These are phyloP conservation scores for Paxillus rubicundulus DNA, from an alignment of 768 basidiomycete species.

Conservation along the genomic window DNA sequence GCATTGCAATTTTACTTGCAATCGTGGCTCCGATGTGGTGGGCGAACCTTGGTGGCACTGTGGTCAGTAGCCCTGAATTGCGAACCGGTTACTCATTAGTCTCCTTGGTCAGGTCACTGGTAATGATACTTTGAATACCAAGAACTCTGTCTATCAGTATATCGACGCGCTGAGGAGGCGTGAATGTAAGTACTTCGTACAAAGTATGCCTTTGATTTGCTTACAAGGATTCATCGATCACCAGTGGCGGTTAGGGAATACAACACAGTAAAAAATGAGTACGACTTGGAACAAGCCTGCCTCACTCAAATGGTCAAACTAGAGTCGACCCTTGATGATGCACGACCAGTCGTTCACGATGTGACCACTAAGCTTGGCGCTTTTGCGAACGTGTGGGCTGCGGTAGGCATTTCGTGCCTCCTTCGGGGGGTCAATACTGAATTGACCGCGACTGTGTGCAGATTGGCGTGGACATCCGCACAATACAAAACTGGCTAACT, in stretches of 20 bases:
- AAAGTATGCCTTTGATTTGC: background rate
- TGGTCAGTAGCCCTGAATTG: background rate
- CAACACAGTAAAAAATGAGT: constrained; percentile 2
- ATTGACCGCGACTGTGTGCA: background rate
- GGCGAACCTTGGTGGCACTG: constrained; percentile 1
- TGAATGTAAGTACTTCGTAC: constrained; percentile 2
- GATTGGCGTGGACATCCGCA: constrained; percentile 18
- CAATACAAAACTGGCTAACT: constrained; percentile 9
- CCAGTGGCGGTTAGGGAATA: constrained; percentile 11
- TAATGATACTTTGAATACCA: constrained; percentile 3
- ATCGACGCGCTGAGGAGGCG: constrained; percentile 2
- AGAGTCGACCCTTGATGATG: constrained; percentile 7
- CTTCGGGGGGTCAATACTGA: background rate
- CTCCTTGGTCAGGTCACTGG: no score
- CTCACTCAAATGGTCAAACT: constrained; percentile 17
- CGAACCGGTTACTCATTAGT: background rate
- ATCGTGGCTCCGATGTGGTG: constrained; percentile 8
- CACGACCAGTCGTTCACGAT: constrained; percentile 19
- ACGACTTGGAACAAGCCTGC: constrained; percentile 12
- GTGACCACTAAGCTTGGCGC: constrained; percentile 17
- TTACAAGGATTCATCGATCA: constrained; percentile 1
- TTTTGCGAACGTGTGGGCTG: constrained; percentile 15
- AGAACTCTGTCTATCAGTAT: constrained; percentile 3
- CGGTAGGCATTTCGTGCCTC: background rate
- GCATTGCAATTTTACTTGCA: constrained; percentile 15